A percentile compares a stretch with the other conserved stretches of the same genome.
Conservation (phyloP, 2,329 filamentous ascomycete species). For the Nannizzia gypsea region DNA sequence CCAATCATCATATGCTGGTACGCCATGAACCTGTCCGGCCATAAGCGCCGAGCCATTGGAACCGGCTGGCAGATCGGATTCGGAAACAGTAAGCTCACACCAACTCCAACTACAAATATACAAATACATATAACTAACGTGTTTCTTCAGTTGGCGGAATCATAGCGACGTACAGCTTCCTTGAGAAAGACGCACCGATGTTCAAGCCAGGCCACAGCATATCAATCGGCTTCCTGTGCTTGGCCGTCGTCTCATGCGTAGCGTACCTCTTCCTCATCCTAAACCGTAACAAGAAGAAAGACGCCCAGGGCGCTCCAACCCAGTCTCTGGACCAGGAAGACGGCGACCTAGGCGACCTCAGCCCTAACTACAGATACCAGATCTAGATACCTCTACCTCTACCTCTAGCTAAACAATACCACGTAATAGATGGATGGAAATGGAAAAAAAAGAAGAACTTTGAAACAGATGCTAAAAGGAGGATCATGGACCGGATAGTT, state of each 20-base stretch:
- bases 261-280: slow-evolving; percentile 28
- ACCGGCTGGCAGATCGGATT: slow-evolving; percentile 68
- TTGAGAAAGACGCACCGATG: slow-evolving; percentile 52
- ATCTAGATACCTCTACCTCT: no score
- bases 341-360: slow-evolving; percentile 31
- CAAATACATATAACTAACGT: not conserved
- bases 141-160: slow-evolving; percentile 53
- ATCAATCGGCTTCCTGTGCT: slow-evolving; percentile 57
- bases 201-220: slow-evolving; percentile 68
- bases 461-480: not conserved
- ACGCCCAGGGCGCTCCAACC: slow-evolving; percentile 17
- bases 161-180: slow-evolving; percentile 60
- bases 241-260: slow-evolving; percentile 47
- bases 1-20: slow-evolving; percentile 77
- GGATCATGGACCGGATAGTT: not conserved
- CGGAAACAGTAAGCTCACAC: slow-evolving; percentile 45
- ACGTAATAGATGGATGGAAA: not conserved
- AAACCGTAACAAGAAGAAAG: slow-evolving; percentile 32
- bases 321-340: slow-evolving; percentile 21
- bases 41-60: slow-evolving; percentile 58
- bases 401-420: no score
- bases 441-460: not conserved
- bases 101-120: not conserved
- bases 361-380: slow-evolving; percentile 31
- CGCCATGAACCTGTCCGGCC: slow-evolving; percentile 65